Evolutionary conservation across 495 filamentous ascomycete species (phyloP).

Genomic region (Parathielavia appendiculata): DNA sequence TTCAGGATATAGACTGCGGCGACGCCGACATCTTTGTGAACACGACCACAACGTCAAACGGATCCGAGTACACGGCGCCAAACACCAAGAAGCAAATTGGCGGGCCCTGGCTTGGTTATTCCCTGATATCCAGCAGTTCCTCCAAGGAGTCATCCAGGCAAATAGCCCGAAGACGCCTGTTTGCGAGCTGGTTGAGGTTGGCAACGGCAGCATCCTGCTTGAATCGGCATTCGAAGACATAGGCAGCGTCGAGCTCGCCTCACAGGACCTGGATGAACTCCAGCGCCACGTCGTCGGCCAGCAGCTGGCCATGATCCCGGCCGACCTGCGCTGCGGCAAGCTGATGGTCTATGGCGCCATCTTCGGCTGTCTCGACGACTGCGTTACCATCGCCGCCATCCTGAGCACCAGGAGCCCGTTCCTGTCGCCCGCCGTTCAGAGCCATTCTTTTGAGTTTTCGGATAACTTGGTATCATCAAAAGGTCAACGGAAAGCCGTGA

Average conservation of each 20-base stretch:
- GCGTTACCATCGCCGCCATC: constrained; percentile 84
- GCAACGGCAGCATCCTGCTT: background rate
- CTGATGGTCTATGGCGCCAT: constrained; percentile 93
- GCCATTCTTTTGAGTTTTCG: too few relatives aligned
- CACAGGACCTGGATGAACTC: background rate
- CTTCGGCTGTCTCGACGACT: constrained; percentile 84
- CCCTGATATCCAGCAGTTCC: background rate
- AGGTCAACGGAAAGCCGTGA: too few relatives aligned
- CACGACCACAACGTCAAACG: background rate
- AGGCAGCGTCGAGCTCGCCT: background rate
- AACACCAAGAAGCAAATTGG: background rate
- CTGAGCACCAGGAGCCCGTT: constrained; percentile 83
- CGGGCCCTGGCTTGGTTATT: background rate
- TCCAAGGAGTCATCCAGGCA: background rate
- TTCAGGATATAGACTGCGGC: background rate
- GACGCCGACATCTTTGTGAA: background rate
- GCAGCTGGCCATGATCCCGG: constrained; percentile 89
- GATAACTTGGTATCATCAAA: too few relatives aligned
- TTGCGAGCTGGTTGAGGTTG: background rate
- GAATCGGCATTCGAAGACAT: background rate
- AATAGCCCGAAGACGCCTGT: background rate
- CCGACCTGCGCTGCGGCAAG: constrained; percentile 88
- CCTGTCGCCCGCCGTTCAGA: constrained; percentile 58
- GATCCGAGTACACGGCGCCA: too few relatives aligned
- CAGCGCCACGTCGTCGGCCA: constrained; percentile 47